Conservation (phyloP, 106 monocot species). For the Dendrobium chrysotoxum region DNA sequence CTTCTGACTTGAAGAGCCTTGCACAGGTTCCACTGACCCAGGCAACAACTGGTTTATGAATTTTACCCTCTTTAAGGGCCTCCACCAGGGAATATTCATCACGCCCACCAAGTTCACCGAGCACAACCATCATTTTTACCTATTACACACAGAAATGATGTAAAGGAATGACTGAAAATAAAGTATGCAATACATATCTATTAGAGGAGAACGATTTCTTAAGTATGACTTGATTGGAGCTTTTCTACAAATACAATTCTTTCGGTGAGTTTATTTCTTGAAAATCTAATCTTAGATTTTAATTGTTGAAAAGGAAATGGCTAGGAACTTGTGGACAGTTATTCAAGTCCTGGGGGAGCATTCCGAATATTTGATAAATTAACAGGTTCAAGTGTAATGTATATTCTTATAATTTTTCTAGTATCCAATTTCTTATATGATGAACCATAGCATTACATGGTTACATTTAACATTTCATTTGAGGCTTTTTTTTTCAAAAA, state of each 20-base stretch:
- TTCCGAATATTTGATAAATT: too few species aligned
- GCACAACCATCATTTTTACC: constrained; percentile 97
- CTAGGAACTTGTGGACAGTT: neutral
- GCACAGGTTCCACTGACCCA: constrained; percentile 99
- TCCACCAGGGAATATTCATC: constrained; percentile 97
- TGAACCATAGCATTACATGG: neutral
- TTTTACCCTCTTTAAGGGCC: constrained; percentile 78
- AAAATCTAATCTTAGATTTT: neutral
- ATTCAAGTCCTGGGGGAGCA: too few species aligned
- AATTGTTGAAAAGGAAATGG: neutral
- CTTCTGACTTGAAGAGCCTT: constrained; percentile 94
- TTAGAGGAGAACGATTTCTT: neutral
- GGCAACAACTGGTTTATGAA: constrained; percentile 97
- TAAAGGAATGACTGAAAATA: neutral
- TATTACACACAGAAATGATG: constrained; percentile 15
- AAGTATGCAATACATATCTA: neutral
- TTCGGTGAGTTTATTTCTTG: neutral
- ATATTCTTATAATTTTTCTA: too few species aligned
- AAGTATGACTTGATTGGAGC: neutral
- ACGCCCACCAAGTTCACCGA: constrained; percentile 88
- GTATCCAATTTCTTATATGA: too few species aligned
- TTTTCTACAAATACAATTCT: neutral
- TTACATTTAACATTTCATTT: neutral
- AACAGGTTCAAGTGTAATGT: too few species aligned
- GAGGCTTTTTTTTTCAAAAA: neutral